Conservation (phyloP, 306 rosid species). For the Cyamopsis tetragonoloba region DNA sequence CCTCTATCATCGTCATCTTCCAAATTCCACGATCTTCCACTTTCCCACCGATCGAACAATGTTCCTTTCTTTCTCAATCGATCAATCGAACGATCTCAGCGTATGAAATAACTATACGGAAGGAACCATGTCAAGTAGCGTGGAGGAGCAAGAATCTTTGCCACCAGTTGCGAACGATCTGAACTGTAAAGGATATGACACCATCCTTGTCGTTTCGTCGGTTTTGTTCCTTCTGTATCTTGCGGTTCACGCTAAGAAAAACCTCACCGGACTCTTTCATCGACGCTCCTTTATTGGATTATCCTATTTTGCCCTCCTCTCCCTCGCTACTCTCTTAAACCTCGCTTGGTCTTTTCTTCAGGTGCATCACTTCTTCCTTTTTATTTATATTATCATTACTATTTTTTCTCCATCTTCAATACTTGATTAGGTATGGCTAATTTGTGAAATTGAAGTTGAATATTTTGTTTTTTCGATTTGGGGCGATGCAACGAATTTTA, state of each 20-base stretch:
- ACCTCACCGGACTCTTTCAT: constrained; percentile 40
- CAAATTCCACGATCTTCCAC: constrained; percentile 1
- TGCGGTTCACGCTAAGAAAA: constrained; percentile 49
- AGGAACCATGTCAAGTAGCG: constrained; percentile 1
- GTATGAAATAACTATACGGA: not conserved
- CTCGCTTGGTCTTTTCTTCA: constrained; percentile 65
- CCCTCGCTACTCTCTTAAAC: constrained; percentile 56
- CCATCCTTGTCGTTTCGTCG: constrained; percentile 47
- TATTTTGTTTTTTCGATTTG: not conserved
- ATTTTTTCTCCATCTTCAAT: not conserved
- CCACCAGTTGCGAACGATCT: constrained; percentile 13
- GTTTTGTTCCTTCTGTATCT: constrained; percentile 50
- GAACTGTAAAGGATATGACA: constrained; percentile 44
- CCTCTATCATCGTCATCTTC: not conserved
- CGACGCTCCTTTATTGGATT: constrained; percentile 46
- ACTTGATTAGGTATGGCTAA: not conserved
- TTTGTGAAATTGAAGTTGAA: not conserved
- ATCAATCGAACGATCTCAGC: not conserved
- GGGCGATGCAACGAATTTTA: not conserved
- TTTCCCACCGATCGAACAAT: not conserved
- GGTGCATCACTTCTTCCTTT: constrained; percentile 27
- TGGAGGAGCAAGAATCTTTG: not conserved
- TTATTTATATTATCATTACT: not conserved
- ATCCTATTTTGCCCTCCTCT: constrained; percentile 63
- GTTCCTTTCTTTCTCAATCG: not conserved